phyloP scores from a whole-genome alignment of 2,329 filamentous ascomycete genomes.

The Triangularia setosa region DNA sequence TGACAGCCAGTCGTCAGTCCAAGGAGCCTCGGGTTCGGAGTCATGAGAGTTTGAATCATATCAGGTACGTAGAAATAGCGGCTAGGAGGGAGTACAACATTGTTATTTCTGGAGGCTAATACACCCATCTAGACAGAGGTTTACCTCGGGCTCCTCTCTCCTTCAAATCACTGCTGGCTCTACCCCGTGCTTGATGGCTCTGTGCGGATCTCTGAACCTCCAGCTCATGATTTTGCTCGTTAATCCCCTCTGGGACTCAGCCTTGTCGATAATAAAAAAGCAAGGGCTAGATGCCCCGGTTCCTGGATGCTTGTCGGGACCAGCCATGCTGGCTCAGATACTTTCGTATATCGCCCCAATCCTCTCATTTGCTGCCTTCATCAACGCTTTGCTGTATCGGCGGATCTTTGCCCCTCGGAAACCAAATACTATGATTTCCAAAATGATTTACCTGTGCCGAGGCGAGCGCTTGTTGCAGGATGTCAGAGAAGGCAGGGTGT shows the following conservation, averaged over 20 bases:
- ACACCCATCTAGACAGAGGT: background rate
- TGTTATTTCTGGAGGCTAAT: background rate
- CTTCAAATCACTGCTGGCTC: background rate
- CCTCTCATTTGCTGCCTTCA: background rate
- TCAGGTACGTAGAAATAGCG: background rate
- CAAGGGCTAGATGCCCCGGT: background rate
- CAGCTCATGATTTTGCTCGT: background rate
- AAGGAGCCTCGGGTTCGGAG: background rate
- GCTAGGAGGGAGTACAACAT: background rate
- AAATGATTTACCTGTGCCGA: background rate
- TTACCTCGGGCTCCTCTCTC: background rate
- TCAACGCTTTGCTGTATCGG: background rate
- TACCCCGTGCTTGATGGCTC: background rate
- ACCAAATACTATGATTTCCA: background rate
- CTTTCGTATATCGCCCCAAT: background rate
- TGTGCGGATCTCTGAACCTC: background rate
- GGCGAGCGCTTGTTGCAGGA: background rate
- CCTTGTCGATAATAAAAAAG: background rate
- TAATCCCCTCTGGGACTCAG: background rate
- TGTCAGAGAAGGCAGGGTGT: background rate
- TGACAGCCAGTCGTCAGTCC: background rate
- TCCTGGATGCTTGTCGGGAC: background rate
- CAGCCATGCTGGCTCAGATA: background rate
- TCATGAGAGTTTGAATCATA: background rate
- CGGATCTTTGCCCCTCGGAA: background rate